Evolutionary conservation across 192 early-diverging fungal species (phyloP), one percentile per base, ranked within the genome.

Genomic region (Fimicolochytrium jonesii): DNA sequence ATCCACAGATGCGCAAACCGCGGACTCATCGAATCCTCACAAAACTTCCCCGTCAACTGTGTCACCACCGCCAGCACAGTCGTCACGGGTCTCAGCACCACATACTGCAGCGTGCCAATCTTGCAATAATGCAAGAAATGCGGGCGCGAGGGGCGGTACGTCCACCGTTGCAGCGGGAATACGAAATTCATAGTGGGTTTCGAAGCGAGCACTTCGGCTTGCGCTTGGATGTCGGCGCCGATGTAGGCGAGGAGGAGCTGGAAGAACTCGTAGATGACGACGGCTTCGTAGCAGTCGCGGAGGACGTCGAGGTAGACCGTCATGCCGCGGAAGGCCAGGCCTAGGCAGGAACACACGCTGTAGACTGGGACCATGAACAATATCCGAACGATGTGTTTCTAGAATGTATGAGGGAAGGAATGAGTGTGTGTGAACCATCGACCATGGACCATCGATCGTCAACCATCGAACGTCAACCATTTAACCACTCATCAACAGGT

Each of bases 351-450:
- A 33, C 88, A 79, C 26, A 87, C 69, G 43, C 82, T 64, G 67
- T 91, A 91, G 32, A 89, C 75, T 0, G 89, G 87, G 45, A 88
- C 83, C 72, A 91, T 84, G 30, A 90, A 77, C 15, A 87, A 71
- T 33, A 91, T 85, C 10, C 71, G 52, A 22, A 73, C 61, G 30
- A 73, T 64, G 35, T 73, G 62, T 18, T 58, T 58, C 39, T 58
- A n/a, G n/a, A n/a, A n/a, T n/a, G n/a, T n/a, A n/a, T n/a, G n/a
- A n/a, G n/a, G n/a, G n/a, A n/a, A n/a, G n/a, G n/a, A n/a, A n/a
- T n/a, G n/a, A n/a, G n/a, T n/a, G n/a, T n/a, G n/a, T n/a, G n/a
- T n/a, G n/a, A n/a, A n/a, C n/a, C n/a, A n/a, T n/a, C n/a, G n/a
- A n/a, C n/a, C n/a, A n/a, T n/a, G n/a, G n/a, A n/a, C n/a, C n/a